A percentile compares a stretch with the other conserved stretches of the same genome.
phyloP scores from a whole-genome alignment of 2,329 filamentous ascomycete species.

The Mariannaea sp. region DNA sequence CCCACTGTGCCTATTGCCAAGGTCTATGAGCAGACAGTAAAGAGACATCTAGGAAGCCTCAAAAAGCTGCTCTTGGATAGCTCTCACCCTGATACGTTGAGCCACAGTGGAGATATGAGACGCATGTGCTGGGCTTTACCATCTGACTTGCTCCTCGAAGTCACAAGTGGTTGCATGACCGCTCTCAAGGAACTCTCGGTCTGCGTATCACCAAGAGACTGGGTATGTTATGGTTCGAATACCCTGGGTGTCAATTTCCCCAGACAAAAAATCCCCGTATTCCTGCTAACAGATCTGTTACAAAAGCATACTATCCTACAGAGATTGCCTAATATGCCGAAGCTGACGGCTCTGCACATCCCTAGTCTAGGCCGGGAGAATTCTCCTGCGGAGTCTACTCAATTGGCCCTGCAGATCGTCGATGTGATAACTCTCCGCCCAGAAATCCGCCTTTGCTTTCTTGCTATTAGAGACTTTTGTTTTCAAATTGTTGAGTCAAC shows the following conservation, averaged over 20 bases:
- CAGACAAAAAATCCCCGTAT: background rate
- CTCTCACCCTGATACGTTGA: constrained; percentile 12
- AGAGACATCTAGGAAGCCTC: constrained; percentile 23
- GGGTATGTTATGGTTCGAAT: constrained; percentile 14
- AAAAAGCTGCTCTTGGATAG: constrained; percentile 23
- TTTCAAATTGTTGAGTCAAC: constrained; percentile 19
- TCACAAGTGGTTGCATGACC: constrained; percentile 23
- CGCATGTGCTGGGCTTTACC: constrained; percentile 18
- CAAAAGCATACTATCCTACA: constrained; percentile 24
- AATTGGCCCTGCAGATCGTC: constrained; percentile 20
- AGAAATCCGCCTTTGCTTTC: constrained; percentile 15
- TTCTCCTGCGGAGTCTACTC: background rate
- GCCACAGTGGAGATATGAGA: constrained; percentile 8
- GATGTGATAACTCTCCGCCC: constrained; percentile 23
- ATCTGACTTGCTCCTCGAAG: constrained; percentile 18
- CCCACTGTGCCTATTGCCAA: constrained; percentile 17
- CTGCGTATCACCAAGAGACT: constrained; percentile 13
- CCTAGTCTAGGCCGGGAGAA: constrained; percentile 14
- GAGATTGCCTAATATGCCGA: constrained; percentile 19
- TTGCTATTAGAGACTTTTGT: constrained; percentile 14
- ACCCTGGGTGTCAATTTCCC: too few relatives aligned
- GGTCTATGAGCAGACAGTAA: constrained; percentile 17
- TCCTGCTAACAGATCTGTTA: constrained; percentile 1
- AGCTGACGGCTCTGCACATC: constrained; percentile 19
- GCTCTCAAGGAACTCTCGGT: constrained; percentile 21